These are phyloP conservation scores for Tricholoma furcatifolium DNA, from an alignment of 768 basidiomycete genomes.

Conservation along the genomic window DNA sequence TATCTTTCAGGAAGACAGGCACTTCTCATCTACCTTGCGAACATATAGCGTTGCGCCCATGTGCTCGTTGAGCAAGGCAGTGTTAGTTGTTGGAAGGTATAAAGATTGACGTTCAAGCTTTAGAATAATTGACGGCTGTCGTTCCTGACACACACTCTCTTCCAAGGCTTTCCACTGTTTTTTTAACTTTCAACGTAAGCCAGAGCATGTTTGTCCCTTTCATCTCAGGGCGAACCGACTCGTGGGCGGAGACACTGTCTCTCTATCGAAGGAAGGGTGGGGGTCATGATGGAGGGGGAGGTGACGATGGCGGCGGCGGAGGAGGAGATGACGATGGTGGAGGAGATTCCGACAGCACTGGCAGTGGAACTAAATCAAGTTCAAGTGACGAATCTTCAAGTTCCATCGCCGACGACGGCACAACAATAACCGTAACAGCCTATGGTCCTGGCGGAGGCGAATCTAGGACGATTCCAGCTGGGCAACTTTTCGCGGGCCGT, in stretches of 20 bases:
- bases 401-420: conserved; percentile 4
- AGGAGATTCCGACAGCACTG: conserved; percentile 6
- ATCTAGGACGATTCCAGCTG: conserved; percentile 31
- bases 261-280: conserved; percentile 29
- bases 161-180: no score
- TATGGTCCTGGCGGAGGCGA: conserved; percentile 23
- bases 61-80: no score
- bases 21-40: no score
- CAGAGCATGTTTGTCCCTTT: conserved; percentile 31
- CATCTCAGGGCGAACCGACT: conserved; percentile 12
- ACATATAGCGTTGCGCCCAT: no score
- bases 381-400: not conserved
- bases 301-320: not conserved
- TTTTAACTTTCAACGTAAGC: no score
- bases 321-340: not conserved
- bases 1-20: no score
- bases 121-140: no score
- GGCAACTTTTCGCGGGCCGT: conserved; percentile 39
- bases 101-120: no score
- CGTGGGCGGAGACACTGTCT: conserved; percentile 6
- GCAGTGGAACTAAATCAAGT: not conserved
- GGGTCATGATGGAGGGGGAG: conserved; percentile 10
- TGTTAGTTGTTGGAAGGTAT: no score
- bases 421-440: conserved; percentile 13
- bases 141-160: no score